phyloP scores from a whole-genome alignment of 2,329 filamentous ascomycete genomes.

The Fusarium sororula region DNA sequence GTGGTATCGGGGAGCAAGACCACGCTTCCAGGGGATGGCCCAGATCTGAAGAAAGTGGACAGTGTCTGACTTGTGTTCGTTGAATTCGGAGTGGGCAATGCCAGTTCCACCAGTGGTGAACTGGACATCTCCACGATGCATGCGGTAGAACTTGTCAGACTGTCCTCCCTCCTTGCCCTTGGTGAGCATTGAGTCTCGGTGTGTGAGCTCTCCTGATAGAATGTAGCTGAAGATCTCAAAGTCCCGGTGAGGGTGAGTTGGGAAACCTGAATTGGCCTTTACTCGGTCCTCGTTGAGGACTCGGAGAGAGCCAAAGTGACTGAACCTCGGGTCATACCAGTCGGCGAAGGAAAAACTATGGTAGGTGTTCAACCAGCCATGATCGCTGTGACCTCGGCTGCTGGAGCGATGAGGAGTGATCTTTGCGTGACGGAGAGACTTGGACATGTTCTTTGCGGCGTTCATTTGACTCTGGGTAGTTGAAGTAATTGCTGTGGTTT shows the following conservation, averaged over 20 bases:
- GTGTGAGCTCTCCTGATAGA: slow-evolving; percentile 84
- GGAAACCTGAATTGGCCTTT: slow-evolving; percentile 77
- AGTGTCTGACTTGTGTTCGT: slow-evolving; percentile 74
- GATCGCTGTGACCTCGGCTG: slow-evolving; percentile 78
- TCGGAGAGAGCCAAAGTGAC: slow-evolving; percentile 77
- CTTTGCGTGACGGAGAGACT: slow-evolving; percentile 72
- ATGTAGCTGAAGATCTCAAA: slow-evolving; percentile 93
- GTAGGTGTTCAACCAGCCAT: slow-evolving; percentile 88
- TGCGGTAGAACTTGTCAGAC: slow-evolving; percentile 72
- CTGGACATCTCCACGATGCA: slow-evolving; percentile 84
- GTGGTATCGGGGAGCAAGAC: slow-evolving; percentile 79
- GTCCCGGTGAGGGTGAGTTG: slow-evolving; percentile 84
- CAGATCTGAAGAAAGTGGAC: slow-evolving; percentile 92
- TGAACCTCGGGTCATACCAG: slow-evolving; percentile 73
- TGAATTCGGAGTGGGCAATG: slow-evolving; percentile 84
- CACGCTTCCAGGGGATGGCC: slow-evolving; percentile 80
- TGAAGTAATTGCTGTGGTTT: neutral
- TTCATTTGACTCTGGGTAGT: slow-evolving; percentile 41
- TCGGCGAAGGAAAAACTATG: slow-evolving; percentile 87
- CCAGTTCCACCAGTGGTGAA: slow-evolving; percentile 89
- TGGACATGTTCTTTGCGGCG: slow-evolving; percentile 63
- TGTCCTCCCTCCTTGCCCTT: slow-evolving; percentile 69
- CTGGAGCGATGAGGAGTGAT: slow-evolving; percentile 78
- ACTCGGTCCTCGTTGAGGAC: slow-evolving; percentile 93
- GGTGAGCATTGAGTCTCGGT: slow-evolving; percentile 85